Evolutionary conservation across 75 land plant genomes (phyloP), one percentile per base, ranked within the genome.

Genomic region (Cunninghamia lanceolata): DNA sequence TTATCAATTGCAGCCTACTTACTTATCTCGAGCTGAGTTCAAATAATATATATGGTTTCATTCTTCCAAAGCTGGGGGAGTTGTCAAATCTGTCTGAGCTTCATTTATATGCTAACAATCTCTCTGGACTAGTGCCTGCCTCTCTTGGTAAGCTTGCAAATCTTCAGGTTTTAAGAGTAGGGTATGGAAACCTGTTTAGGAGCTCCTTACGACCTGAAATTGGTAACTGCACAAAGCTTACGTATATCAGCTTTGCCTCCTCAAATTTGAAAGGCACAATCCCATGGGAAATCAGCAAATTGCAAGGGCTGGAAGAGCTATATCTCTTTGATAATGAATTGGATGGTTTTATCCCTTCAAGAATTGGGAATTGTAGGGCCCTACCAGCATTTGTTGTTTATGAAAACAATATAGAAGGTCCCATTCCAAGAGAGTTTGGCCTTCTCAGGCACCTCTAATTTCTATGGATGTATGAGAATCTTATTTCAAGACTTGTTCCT

Each of bases 401-500:
- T 36, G 36, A 45, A 8, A 95, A 93, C 85, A 40, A 76, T 4
- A 86, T 96, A 36, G 83, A 86, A 30, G 98, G 98, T 28, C 14
- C 21, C 8, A 91, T 96, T 14, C 94, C 95, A 34, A 85, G 90
- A 70, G 87, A 87, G 34, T 16, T n/a, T n/a, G n/a, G n/a, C n/a
- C n/a, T n/a, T n/a, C n/a, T n/a, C n/a, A n/a, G n/a, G n/a, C n/a
- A n/a, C 0, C 93, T 97, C 14, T 59, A 88, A 86, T 34, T 54
- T 6, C 90, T 97, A 4, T 91, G 91, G 86, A 89, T 97, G 39
- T 90, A 86, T 9, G 17, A 76, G 30, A 91, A 91, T 32, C 56
- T 53, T 0, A 83, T 97, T 45, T 87, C 88, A 80, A 94, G 95
- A 52, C 74, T 82, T 16, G 90, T 97, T 45, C 99, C 99, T 21